A percentile compares a stretch with the other conserved stretches of the same genome.
These are phyloP conservation scores for Leccinum subtestaceum DNA, from an alignment of 768 basidiomycete species.

Conservation along the genomic window DNA sequence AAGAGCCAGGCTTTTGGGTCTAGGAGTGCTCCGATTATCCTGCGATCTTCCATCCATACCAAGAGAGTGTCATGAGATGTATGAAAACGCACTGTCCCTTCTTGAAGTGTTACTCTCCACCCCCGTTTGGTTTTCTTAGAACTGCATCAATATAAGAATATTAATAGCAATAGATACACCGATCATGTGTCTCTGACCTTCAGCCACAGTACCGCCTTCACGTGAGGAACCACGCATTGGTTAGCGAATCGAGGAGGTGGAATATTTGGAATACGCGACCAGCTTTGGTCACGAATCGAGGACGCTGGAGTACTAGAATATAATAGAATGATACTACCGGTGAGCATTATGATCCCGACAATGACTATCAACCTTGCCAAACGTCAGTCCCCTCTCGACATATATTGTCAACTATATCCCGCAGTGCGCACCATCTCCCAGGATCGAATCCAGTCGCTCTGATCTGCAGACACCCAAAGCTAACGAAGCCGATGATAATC, in stretches of 20 bases:
- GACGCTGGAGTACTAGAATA: constrained; percentile 51
- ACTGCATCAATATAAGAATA: background rate
- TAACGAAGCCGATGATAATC: constrained; percentile 66
- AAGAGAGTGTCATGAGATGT: background rate
- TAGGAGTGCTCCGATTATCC: constrained; percentile 62
- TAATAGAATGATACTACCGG: constrained; percentile 31
- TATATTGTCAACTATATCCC: constrained; percentile 1
- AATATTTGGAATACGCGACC: constrained; percentile 38
- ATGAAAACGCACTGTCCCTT: constrained; percentile 59
- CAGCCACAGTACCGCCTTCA: constrained; percentile 66
- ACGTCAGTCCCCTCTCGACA: background rate
- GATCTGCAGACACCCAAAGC: constrained; percentile 66
- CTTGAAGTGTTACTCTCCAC: constrained; percentile 80
- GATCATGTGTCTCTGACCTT: constrained; percentile 39
- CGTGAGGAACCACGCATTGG: constrained; percentile 73
- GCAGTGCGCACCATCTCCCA: constrained; percentile 59
- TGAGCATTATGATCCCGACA: constrained; percentile 57
- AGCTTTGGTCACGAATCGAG: background rate
- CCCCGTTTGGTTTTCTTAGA: constrained; percentile 71
- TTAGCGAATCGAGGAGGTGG: constrained; percentile 73
- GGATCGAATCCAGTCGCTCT: constrained; percentile 54
- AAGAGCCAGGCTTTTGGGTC: constrained; percentile 80
- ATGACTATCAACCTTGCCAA: constrained; percentile 62
- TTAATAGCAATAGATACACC: background rate
- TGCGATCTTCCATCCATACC: constrained; percentile 21